Percentiles rank a stretch among this genome's conserved stretches.
phyloP scores from a whole-genome alignment of 305 asterid species.

The Fraxinus ornus region DNA sequence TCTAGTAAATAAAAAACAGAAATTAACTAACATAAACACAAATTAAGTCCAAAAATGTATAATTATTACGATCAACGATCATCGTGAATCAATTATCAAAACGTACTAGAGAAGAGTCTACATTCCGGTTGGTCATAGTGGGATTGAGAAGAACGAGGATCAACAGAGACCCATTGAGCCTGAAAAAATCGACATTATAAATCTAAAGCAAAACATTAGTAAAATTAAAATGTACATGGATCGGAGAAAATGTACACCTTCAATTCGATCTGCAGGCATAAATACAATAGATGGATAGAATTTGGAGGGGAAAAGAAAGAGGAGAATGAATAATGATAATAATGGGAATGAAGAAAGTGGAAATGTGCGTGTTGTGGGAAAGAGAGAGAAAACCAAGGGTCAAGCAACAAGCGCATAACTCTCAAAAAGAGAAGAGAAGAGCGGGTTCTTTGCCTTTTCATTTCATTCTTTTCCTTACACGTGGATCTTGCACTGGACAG shows the following conservation, averaged over 20 bases:
- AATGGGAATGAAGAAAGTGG: not conserved
- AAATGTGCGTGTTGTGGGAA: constrained; percentile 22
- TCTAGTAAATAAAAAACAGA: not conserved
- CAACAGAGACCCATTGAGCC: constrained; percentile 35
- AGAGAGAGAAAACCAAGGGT: not conserved
- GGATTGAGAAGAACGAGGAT: constrained; percentile 29
- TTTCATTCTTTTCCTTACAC: constrained; percentile 6
- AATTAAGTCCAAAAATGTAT: not conserved
- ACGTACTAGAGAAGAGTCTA: constrained; percentile 57
- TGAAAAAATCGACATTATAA: constrained; percentile 20
- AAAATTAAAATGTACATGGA: not conserved
- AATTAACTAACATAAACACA: not conserved
- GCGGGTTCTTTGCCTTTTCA: constrained; percentile 17
- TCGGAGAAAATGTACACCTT: constrained; percentile 22
- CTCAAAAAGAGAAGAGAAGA: constrained; percentile 5
- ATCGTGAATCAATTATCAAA: constrained; percentile 14
- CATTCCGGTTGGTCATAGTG: constrained; percentile 53
- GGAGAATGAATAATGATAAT: not conserved
- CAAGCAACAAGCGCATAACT: constrained; percentile 6
- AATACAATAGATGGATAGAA: not conserved
- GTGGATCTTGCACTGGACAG: not conserved
- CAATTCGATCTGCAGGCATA: not conserved
- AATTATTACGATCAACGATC: not conserved
- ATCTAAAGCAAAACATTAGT: constrained; percentile 5
- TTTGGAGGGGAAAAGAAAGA: constrained; percentile 6